These are phyloP conservation scores for Cystobasidium pallidum DNA, from an alignment of 1,284 basidiomycete species.

Conservation along the genomic window DNA sequence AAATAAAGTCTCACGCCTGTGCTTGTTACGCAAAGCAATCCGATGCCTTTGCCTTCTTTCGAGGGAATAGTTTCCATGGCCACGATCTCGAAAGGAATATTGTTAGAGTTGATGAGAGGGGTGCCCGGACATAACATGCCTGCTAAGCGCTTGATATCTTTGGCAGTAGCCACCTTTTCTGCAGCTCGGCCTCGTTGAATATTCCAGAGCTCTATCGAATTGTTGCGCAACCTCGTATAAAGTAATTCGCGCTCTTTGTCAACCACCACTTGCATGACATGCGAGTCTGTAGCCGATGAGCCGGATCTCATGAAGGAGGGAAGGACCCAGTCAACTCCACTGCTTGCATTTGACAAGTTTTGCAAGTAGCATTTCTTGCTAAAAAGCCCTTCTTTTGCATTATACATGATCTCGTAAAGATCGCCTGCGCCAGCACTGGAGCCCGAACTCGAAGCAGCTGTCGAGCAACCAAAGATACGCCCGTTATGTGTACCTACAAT, in stretches of 20 bases:
- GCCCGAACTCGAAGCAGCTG: neutral
- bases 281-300: slow-evolving; percentile 61
- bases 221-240: slow-evolving; percentile 72
- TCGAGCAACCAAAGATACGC: slow-evolving; percentile 76
- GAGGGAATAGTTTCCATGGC: slow-evolving; percentile 56
- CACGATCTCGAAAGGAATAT: slow-evolving; percentile 54
- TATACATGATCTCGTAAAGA: slow-evolving; percentile 91
- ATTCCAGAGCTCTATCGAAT: slow-evolving; percentile 66
- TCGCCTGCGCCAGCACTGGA: slow-evolving; percentile 68
- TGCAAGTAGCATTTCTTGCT: slow-evolving; percentile 73
- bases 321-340: slow-evolving; percentile 45
- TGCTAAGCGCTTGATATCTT: slow-evolving; percentile 45
- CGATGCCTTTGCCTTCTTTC: slow-evolving; percentile 56
- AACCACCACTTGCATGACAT: slow-evolving; percentile 68
- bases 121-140: slow-evolving; percentile 45
- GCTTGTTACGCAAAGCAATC: slow-evolving; percentile 72
- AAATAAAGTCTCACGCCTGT: slow-evolving; percentile 77
- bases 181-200: slow-evolving; percentile 30
- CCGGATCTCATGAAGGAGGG: slow-evolving; percentile 54
- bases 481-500: slow-evolving; percentile 79
- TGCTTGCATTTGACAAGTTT: slow-evolving; percentile 62
- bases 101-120: slow-evolving; percentile 46
- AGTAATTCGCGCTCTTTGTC: slow-evolving; percentile 70
- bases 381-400: slow-evolving; percentile 90
- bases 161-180: slow-evolving; percentile 43